Evolutionary conservation across 495 filamentous ascomycete genomes (phyloP).

Genomic region (Neurospora sp.): DNA sequence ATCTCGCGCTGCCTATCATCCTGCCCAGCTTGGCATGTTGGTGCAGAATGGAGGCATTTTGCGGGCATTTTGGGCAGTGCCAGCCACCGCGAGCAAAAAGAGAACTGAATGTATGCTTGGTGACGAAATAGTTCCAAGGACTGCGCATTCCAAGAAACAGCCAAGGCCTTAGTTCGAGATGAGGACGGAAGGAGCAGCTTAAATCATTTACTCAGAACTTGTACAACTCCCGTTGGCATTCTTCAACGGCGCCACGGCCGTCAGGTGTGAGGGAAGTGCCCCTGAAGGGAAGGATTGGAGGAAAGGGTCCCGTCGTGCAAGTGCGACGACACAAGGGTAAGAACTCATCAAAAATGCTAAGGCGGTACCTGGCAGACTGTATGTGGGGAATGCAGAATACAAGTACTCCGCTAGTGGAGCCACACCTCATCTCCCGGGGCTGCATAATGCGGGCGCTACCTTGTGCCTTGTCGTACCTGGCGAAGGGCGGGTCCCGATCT

Average conservation of each 20-base stretch:
- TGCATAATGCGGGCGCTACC: background rate
- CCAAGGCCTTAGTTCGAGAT: background rate
- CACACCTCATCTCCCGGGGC: background rate
- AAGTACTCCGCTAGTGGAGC: background rate
- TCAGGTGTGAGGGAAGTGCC: background rate
- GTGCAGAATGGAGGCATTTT: background rate
- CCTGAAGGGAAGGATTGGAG: background rate
- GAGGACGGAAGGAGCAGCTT: background rate
- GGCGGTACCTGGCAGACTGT: background rate
- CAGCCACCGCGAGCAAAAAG: background rate
- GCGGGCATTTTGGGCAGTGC: background rate
- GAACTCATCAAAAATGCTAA: background rate
- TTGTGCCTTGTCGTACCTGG: background rate
- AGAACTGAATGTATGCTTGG: background rate
- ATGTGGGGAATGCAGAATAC: background rate
- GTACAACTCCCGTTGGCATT: background rate
- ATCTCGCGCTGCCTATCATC: background rate
- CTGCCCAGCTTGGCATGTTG: background rate
- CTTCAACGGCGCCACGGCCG: background rate
- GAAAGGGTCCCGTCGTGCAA: background rate
- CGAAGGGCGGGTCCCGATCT: background rate
- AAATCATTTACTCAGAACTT: no score
- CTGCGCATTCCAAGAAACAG: background rate
- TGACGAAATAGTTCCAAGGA: background rate
- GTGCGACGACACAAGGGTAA: background rate